Evolutionary conservation across 2,329 filamentous ascomycete species (phyloP).

Genomic region (Harringtonia lauricola): DNA sequence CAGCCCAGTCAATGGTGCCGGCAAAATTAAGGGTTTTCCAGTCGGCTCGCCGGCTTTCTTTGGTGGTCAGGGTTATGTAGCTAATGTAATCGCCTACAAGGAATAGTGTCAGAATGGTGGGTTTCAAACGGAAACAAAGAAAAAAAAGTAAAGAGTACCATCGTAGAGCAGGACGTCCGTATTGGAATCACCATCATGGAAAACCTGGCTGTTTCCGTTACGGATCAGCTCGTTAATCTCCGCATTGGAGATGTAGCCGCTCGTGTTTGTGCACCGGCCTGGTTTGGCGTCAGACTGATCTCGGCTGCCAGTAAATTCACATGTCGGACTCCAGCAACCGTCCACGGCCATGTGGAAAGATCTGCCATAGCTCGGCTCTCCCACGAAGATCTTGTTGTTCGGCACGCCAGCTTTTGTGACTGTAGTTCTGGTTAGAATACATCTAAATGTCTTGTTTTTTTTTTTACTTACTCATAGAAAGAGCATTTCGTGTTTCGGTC

Average conservation of each 20-base stretch:
- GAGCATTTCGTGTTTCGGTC: slow-evolving; percentile 17
- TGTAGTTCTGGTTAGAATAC: slow-evolving; percentile 15
- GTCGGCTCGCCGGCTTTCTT: background rate
- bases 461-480: no score
- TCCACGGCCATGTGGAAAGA: slow-evolving; percentile 20
- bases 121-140: background rate
- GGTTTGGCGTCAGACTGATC: slow-evolving; percentile 14
- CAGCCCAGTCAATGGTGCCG: slow-evolving; percentile 6
- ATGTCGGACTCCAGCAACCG: slow-evolving; percentile 16
- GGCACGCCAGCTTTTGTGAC: slow-evolving; percentile 22
- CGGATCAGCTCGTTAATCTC: slow-evolving; percentile 21
- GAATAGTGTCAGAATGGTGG: background rate
- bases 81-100: background rate
- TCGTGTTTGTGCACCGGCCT: slow-evolving; percentile 20
- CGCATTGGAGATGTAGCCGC: slow-evolving; percentile 21
- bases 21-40: slow-evolving; percentile 2
- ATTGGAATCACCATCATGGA: background rate
- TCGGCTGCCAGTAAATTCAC: slow-evolving; percentile 4
- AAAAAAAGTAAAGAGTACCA: background rate
- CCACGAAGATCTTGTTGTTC: slow-evolving; percentile 18
- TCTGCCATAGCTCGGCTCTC: slow-evolving; percentile 21
- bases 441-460: no score
- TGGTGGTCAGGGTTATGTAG: background rate
- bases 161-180: background rate
- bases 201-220: background rate